Percentiles rank a stretch among this genome's conserved stretches.
Conservation (phyloP, 2,329 filamentous ascomycete species). For the Coniochaeta ligniaria region DNA sequence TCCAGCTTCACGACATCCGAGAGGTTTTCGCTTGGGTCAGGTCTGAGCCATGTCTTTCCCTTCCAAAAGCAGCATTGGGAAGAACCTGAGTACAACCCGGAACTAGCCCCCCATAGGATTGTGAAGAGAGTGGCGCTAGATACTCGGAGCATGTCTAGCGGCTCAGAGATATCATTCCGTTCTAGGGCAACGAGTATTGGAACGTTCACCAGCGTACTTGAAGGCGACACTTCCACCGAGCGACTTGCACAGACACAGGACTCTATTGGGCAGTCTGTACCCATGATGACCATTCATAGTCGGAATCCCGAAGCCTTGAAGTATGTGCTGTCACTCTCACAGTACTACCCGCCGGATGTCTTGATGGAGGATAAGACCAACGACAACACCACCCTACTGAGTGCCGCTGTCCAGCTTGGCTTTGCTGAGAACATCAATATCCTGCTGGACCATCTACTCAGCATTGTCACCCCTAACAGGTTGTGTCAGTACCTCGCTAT, state of each 20-base stretch:
- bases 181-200: constrained; percentile 74
- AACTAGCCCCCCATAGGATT: constrained; percentile 35
- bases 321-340: constrained; percentile 71
- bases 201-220: constrained; percentile 64
- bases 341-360: constrained; percentile 64
- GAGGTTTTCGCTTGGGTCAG: constrained; percentile 47
- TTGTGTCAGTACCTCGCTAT: constrained; percentile 62
- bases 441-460: constrained; percentile 64
- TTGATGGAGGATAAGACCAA: constrained; percentile 82
- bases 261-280: constrained; percentile 70
- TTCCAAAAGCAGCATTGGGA: constrained; percentile 58
- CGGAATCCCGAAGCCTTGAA: constrained; percentile 64
- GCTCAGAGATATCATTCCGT: constrained; percentile 74
- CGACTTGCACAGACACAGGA: constrained; percentile 66
- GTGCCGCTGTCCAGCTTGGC: constrained; percentile 81
- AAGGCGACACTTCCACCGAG: constrained; percentile 82
- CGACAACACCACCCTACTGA: constrained; percentile 82
- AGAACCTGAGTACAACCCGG: constrained; percentile 21
- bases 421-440: constrained; percentile 67
- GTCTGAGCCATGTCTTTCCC: constrained; percentile 81
- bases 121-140: constrained; percentile 85
- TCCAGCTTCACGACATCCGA: constrained; percentile 35
- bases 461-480: constrained; percentile 38
- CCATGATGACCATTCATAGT: constrained; percentile 78
- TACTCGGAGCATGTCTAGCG: constrained; percentile 77